phyloP scores from a whole-genome alignment of 805 yeast genomes.

The Millerago galiae region DNA sequence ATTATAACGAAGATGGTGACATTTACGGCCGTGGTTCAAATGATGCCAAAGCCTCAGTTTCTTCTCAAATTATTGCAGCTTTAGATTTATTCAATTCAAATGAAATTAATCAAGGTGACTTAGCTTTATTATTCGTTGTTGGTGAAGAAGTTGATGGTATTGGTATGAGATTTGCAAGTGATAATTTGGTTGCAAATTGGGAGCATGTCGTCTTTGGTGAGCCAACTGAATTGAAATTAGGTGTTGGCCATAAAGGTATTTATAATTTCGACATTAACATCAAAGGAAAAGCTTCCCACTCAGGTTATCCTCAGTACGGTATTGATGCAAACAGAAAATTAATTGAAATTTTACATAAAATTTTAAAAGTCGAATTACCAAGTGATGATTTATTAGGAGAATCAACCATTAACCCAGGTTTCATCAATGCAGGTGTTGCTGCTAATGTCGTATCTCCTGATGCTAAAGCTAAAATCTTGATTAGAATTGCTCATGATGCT shows the following conservation, averaged over 20 bases:
- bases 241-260: slow-evolving; percentile 65
- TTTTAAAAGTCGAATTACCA: slow-evolving; percentile 43
- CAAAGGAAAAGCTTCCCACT: slow-evolving; percentile 56
- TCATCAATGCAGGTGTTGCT: slow-evolving; percentile 56
- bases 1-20: slow-evolving; percentile 36
- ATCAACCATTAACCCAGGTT: slow-evolving; percentile 57
- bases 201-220: slow-evolving; percentile 64
- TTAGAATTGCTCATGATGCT: slow-evolving; percentile 48
- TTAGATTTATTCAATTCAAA: slow-evolving; percentile 37
- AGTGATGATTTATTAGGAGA: slow-evolving; percentile 47
- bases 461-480: slow-evolving; percentile 42
- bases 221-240: slow-evolving; percentile 65
- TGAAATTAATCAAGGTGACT: slow-evolving; percentile 40
- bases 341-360: slow-evolving; percentile 41
- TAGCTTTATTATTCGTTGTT: slow-evolving; percentile 55
- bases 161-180: slow-evolving; percentile 49
- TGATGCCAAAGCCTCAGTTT: slow-evolving; percentile 70
- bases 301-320: slow-evolving; percentile 68
- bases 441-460: slow-evolving; percentile 57
- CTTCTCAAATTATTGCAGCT: slow-evolving; percentile 52
- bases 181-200: slow-evolving; percentile 37
- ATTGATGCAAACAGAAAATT: slow-evolving; percentile 53
- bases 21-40: slow-evolving; percentile 63
- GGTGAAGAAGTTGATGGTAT: slow-evolving; percentile 64
- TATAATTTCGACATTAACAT: slow-evolving; percentile 36